phyloP scores from a whole-genome alignment of 352 stramenopile species.

The Halophytophthora batemanensis region DNA sequence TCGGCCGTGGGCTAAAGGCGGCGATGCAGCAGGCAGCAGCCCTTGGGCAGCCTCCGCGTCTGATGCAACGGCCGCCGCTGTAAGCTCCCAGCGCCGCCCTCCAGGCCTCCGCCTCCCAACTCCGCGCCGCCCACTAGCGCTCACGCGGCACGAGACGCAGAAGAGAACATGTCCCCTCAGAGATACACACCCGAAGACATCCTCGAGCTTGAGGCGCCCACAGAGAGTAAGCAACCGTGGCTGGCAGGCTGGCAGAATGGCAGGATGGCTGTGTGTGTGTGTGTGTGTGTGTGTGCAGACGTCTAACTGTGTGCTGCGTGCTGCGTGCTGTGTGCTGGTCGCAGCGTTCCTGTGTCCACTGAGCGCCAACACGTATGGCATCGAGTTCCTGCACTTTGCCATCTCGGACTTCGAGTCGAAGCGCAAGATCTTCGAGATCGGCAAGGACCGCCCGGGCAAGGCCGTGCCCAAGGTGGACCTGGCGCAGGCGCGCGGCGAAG shows the following conservation, averaged over 20 bases:
- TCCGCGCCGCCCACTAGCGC: conserved; percentile 9
- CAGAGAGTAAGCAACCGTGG: conserved; percentile 43
- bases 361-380: conserved; percentile 92
- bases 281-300: neutral
- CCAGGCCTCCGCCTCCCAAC: neutral
- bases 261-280: neutral
- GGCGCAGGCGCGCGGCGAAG: conserved; percentile 85
- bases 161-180: conserved; percentile 49
- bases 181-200: conserved; percentile 84
- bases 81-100: conserved; percentile 4
- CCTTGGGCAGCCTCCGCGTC: neutral
- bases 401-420: conserved; percentile 95
- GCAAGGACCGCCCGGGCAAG: conserved; percentile 62
- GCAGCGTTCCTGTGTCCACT: conserved; percentile 92
- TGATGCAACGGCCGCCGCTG: neutral
- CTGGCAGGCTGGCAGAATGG: neutral
- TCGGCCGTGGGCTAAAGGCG: neutral
- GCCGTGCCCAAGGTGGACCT: conserved; percentile 82
- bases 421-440: conserved; percentile 93
- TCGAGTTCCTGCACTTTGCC: conserved; percentile 95
- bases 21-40: too few species aligned
- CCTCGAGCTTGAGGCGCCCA: conserved; percentile 74
- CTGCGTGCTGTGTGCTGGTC: conserved; percentile 1
- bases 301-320: conserved; percentile 4
- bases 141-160: conserved; percentile 10